phyloP scores from a whole-genome alignment of 2,329 filamentous ascomycete species.

The Diaporthe velutina region DNA sequence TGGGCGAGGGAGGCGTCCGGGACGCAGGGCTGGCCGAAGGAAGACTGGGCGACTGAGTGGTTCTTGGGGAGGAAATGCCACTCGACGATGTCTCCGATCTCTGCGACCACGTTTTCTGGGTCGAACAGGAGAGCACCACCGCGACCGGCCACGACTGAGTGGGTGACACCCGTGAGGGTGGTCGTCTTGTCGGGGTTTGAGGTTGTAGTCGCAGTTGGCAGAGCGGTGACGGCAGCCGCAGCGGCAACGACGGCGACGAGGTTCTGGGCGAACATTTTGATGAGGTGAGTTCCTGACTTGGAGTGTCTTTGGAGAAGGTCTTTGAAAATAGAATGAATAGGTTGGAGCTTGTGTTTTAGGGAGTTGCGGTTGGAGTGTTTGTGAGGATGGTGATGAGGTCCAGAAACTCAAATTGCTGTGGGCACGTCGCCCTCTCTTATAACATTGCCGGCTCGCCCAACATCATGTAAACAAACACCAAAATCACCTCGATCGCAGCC shows the following conservation, averaged over 20 bases:
- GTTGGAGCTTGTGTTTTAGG: not conserved
- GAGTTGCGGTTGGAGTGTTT: not conserved
- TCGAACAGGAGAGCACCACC: constrained; percentile 60
- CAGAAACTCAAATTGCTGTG: not conserved
- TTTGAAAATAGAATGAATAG: not conserved
- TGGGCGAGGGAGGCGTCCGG: constrained; percentile 51
- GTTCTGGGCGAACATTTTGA: constrained; percentile 51
- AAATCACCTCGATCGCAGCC: not conserved
- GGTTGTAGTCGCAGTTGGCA: constrained; percentile 48
- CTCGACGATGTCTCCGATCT: constrained; percentile 66
- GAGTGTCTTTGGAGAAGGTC: not conserved
- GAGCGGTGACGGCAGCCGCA: constrained; percentile 46
- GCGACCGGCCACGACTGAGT: constrained; percentile 60
- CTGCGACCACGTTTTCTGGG: constrained; percentile 63
- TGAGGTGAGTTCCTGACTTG: not conserved
- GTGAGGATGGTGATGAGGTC: constrained; percentile 6
- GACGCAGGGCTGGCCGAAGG: constrained; percentile 57
- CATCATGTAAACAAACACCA: constrained; percentile 2
- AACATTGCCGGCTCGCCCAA: not conserved
- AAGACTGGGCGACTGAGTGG: constrained; percentile 61
- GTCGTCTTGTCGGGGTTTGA: constrained; percentile 50
- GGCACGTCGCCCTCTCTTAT: constrained; percentile 17
- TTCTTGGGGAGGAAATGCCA: constrained; percentile 66
- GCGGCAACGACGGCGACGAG: constrained; percentile 46
- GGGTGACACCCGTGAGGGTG: constrained; percentile 55